Base-by-base conservation (phyloP, 257 asterid species). In the Thymus mandschuricus region DNA sequence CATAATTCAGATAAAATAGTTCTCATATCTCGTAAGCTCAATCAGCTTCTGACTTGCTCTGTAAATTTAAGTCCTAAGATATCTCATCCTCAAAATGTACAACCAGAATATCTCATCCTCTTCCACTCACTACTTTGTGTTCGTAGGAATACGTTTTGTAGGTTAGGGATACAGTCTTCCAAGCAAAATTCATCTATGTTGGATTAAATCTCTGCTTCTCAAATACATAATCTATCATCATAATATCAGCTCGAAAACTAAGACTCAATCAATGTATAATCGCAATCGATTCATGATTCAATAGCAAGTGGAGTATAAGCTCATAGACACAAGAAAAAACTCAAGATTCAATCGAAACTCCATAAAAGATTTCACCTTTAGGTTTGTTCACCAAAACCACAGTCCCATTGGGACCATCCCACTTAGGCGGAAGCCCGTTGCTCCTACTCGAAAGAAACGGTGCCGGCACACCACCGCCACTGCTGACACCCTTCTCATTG, bases 361-460 rank as follows among this genome's bases (percentile, higher is more conserved):
- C 9, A 33, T 21, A 1, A 63, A 59, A 52, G 51, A 60, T 33
- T 40, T 69, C 67, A 91, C 99, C 98, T 89, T 89, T 94, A 59
- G 98, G 99, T 78, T 94, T 94, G 83, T 94, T 94, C 72, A 94
- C 87, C 86, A 91, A 75, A 64, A 91, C 86, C 60, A 91, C 95
- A 63, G 97, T 89, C 80, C 99, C 99, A 75, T 68, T 71, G 9
- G 96, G 95, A 33, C 86, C 82, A 81, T 94, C 97, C 99, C 99
- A 94, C 77, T 86, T 87, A 1, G 95, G 92, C 34, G 99, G 97
- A 72, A 94, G 95, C 73, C 98, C 99, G 11, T 64, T 76, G 40
- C 90, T 85, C 83, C 96, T 83, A 3, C 90, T 82, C 33, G 99
- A 87, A 59, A 91, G 77, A 75, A 94, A 89, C 2, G 99, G 95